These are phyloP conservation scores for Murraya paniculata DNA, from an alignment of 345 rosid species.

Conservation along the genomic window DNA sequence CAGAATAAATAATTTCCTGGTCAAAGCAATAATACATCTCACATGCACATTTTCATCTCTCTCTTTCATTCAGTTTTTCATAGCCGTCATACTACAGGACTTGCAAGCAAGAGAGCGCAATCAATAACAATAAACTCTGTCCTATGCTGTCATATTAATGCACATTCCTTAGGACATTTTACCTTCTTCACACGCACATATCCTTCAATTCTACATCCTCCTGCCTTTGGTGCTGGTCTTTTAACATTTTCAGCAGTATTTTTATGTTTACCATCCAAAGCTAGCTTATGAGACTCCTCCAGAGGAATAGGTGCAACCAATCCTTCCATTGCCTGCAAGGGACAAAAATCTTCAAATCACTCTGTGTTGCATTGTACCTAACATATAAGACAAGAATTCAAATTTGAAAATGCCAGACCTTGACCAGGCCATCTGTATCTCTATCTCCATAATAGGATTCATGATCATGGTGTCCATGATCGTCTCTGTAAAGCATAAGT, in stretches of 20 bases:
- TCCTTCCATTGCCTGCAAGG: slow-evolving; percentile 64
- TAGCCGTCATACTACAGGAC: slow-evolving; percentile 3
- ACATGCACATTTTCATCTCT: background rate
- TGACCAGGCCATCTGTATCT: slow-evolving; percentile 89
- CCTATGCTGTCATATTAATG: background rate
- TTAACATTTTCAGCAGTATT: slow-evolving; percentile 37
- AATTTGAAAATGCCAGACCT: slow-evolving; percentile 44
- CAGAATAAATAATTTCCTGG: background rate
- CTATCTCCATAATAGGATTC: slow-evolving; percentile 99
- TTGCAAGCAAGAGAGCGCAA: background rate
- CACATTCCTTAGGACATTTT: slow-evolving; percentile 2
- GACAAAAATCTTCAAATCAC: slow-evolving; percentile 16
- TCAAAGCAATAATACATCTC: background rate
- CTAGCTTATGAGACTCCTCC: slow-evolving; percentile 59
- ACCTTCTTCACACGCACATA: slow-evolving; percentile 96
- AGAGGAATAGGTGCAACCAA: slow-evolving; percentile 62
- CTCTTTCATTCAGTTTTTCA: slow-evolving; percentile 6
- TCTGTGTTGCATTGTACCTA: background rate
- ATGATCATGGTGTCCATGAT: slow-evolving; percentile 89
- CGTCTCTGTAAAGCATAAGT: slow-evolving; percentile 57
- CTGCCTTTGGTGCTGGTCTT: slow-evolving; percentile 81
- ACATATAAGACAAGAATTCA: background rate
- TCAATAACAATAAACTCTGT: background rate
- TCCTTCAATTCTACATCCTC: slow-evolving; percentile 98
- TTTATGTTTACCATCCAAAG: slow-evolving; percentile 50